Percentiles rank a stretch among this genome's conserved stretches.
Evolutionary conservation across 2,329 filamentous ascomycete genomes (phyloP).

Genomic region (Colletotrichum liaoningense): DNA sequence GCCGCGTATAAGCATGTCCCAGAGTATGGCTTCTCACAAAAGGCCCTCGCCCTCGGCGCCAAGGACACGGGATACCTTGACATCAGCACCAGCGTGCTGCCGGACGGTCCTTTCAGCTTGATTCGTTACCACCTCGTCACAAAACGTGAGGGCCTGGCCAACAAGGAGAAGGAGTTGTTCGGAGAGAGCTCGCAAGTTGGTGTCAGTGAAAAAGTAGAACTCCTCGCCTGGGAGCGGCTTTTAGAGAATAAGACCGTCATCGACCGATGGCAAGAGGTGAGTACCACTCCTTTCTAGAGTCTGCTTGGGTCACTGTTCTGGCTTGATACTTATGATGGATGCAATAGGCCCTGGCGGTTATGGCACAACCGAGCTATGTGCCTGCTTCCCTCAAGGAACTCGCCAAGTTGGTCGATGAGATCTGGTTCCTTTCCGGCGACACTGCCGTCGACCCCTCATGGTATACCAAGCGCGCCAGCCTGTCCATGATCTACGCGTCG

Average conservation of each 20-base stretch:
- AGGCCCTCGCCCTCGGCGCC: constrained; percentile 80
- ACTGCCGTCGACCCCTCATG: constrained; percentile 84
- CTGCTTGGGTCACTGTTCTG: not conserved
- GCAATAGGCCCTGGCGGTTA: constrained; percentile 82
- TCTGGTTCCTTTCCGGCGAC: constrained; percentile 89
- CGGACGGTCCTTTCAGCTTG: constrained; percentile 83
- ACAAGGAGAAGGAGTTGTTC: constrained; percentile 53
- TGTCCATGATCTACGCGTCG: constrained; percentile 73
- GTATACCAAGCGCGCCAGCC: constrained; percentile 76
- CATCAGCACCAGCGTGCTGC: constrained; percentile 85
- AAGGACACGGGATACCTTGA: constrained; percentile 88
- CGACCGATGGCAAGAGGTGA: constrained; percentile 86
- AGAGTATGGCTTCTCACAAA: constrained; percentile 81
- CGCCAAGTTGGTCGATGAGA: constrained; percentile 87
- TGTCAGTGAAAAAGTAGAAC: constrained; percentile 74
- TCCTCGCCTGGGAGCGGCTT: constrained; percentile 81
- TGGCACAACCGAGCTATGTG: constrained; percentile 86
- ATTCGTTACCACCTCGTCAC: constrained; percentile 81
- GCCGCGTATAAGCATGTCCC: constrained; percentile 86
- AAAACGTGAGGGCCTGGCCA: constrained; percentile 71
- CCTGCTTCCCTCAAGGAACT: constrained; percentile 83
- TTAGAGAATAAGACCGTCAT: constrained; percentile 79
- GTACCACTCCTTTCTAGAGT: not conserved
- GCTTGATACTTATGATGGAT: not conserved
- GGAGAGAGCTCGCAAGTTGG: constrained; percentile 41